phyloP scores from a whole-genome alignment of 805 yeast species.

The Suhomyces prunicola region DNA sequence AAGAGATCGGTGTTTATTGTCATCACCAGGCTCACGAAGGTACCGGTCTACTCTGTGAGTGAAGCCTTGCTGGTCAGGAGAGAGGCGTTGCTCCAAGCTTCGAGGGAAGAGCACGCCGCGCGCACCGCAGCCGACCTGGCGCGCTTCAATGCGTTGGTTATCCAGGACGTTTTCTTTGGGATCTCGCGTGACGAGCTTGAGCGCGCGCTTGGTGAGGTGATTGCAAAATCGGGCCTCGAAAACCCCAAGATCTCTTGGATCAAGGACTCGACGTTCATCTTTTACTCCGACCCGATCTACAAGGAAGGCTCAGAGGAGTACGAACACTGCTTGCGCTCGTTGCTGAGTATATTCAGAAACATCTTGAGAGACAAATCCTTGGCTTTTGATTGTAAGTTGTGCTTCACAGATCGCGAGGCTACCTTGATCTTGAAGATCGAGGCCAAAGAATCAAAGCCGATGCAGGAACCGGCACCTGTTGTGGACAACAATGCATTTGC shows the following conservation, averaged over 20 bases:
- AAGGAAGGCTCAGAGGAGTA: conserved; percentile 32
- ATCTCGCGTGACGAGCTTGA: conserved; percentile 46
- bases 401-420: conserved; percentile 36
- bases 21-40: conserved; percentile 25
- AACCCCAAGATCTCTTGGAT: conserved; percentile 39
- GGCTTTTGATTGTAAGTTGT: conserved; percentile 49
- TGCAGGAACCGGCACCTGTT: not conserved
- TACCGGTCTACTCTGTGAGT: conserved; percentile 47
- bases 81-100: conserved; percentile 19
- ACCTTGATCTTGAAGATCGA: conserved; percentile 17
- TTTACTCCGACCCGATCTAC: conserved; percentile 34
- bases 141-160: conserved; percentile 51
- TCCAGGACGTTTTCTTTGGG: conserved; percentile 54
- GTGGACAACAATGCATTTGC: not conserved
- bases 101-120: conserved; percentile 17
- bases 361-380: conserved; percentile 37
- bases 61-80: conserved; percentile 34
- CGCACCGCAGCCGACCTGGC: conserved; percentile 25
- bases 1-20: conserved; percentile 66
- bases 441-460: not conserved
- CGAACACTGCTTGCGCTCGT: conserved; percentile 41
- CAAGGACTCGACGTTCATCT: conserved; percentile 39
- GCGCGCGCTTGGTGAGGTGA: conserved; percentile 19
- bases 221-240: conserved; percentile 20
- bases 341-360: conserved; percentile 35